Conservation (phyloP, 805 yeast genomes). For the Suhomyces kilbournensis region DNA sequence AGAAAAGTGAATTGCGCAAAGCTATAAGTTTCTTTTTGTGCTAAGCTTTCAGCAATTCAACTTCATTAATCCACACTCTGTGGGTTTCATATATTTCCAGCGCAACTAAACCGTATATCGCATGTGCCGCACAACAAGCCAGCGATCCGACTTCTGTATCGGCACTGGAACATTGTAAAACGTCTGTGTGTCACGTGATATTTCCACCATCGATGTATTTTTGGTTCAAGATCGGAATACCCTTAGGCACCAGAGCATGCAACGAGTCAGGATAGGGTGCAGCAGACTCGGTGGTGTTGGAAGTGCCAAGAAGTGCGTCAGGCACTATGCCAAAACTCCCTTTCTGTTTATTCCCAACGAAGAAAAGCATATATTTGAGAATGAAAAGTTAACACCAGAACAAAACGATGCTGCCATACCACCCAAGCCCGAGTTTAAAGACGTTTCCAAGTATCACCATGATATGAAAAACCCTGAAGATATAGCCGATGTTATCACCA, state of each 20-base stretch:
- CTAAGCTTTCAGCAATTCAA: not conserved
- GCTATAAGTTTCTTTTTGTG: not conserved
- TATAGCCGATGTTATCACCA: conserved; percentile 32
- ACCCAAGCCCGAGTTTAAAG: conserved; percentile 17
- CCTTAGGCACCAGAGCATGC: not conserved
- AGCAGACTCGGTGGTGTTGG: not conserved
- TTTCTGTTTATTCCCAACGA: conserved; percentile 30
- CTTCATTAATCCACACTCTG: too few species aligned
- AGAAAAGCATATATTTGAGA: conserved; percentile 23
- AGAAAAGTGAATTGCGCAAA: not conserved
- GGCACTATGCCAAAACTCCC: conserved; percentile 1
- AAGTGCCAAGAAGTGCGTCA: not conserved
- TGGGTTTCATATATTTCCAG: too few species aligned
- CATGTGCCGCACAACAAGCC: not conserved
- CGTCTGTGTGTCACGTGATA: not conserved
- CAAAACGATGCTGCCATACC: conserved; percentile 37
- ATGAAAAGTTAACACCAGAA: conserved; percentile 25
- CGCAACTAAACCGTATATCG: too few species aligned
- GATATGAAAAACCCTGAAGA: conserved; percentile 34
- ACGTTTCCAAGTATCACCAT: conserved; percentile 16
- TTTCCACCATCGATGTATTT: not conserved
- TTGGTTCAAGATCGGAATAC: not conserved
- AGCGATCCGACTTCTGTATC: not conserved
- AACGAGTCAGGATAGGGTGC: not conserved
- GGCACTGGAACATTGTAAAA: not conserved